Base-by-base conservation (phyloP, 148 eudicot genomes). In the Camellia granthamiana region DNA sequence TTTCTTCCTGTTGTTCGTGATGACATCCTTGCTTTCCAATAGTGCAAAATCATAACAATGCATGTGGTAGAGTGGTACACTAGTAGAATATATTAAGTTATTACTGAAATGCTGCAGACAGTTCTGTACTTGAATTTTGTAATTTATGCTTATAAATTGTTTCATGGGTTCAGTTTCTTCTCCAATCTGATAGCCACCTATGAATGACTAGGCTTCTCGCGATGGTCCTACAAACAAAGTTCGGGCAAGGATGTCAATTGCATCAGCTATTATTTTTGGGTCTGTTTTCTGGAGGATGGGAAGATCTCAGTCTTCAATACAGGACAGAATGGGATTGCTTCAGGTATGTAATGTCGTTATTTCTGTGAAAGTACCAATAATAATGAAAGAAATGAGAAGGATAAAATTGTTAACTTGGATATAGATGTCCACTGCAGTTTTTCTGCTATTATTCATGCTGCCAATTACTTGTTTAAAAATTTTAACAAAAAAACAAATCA, bases 241-340 rank as follows among this genome's bases (percentile, higher is more conserved):
- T 55, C 85, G 99, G 80, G 87, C 94, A 77, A 90, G 98, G 78
- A 97, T 97, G 99, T 97, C 99, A 67, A 79, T 94, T 71, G 99
- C 99, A 80, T 97, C 99, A 72, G 99, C 99, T 81, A 63, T 97
- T 62, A 97, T 97, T 82, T 97, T 97, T 87, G 99, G 99, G 69
- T 97, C 99, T 74, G 95, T 97, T 81, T 97, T 97, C 84, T 97
- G 99, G 98, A 97, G 95, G 80, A 97, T 97, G 95, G 98, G 98
- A 77, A 87, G 82, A 85, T 94, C 98, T 81, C 99, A 97, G 86
- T 94, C 98, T 62, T 94, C 99, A 64, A 97, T 97, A 78, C 98
- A 91, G 81, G 99, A 97, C 82, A 89, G 99, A 86, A 87, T 92
- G 97, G 99, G 99, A 83, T 88, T 97, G 85, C 93, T 97, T 81